Conservation (phyloP, 169 alveolate species). For the Plasmodium reichenowi region DNA sequence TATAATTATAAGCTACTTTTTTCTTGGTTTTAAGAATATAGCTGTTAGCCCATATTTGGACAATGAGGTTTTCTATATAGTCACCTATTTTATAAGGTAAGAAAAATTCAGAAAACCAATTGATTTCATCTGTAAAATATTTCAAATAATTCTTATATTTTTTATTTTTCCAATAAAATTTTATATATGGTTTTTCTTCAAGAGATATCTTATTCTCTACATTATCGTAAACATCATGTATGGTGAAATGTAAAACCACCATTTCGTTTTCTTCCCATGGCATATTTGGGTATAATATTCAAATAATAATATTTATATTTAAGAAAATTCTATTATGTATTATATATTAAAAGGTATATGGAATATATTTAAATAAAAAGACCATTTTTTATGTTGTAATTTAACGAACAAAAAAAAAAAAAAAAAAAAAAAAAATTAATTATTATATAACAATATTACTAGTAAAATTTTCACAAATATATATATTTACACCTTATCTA, state of each 20-base stretch:
- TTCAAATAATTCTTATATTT: conserved; percentile 58
- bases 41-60: conserved; percentile 64
- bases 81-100: conserved; percentile 53
- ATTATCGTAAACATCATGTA: conserved; percentile 44
- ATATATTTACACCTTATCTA: no score
- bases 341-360: no score
- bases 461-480: no score
- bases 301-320: no score
- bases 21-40: conserved; percentile 22
- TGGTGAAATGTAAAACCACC: conserved; percentile 31
- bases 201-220: conserved; percentile 8
- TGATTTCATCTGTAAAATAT: conserved; percentile 24
- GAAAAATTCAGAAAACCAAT: conserved; percentile 52
- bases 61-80: conserved; percentile 31
- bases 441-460: no score
- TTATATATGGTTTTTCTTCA: conserved; percentile 49
- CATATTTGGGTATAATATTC: not conserved
- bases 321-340: no score
- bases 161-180: conserved; percentile 45
- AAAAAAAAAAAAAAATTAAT: no score
- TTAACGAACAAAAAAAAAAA: no score
- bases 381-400: no score
- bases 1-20: conserved; percentile 58
- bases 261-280: not conserved
- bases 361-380: no score